Evolutionary conservation across 2,329 filamentous ascomycete genomes (phyloP), one percentile per base, ranked within the genome.

Genomic region (Sporothrix pallida): DNA sequence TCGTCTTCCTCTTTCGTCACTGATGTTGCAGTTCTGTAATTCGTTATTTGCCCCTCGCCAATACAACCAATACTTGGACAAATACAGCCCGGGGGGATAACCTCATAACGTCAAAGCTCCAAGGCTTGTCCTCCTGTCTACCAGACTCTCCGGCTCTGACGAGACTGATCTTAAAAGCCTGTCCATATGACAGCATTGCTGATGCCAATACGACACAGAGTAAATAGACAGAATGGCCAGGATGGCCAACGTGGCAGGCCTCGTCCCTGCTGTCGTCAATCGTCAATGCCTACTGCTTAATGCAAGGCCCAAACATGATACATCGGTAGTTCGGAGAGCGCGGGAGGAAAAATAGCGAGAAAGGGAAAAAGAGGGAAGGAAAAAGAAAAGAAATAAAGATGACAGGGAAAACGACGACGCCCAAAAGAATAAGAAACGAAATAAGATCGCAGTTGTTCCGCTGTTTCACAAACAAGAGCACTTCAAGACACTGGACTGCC

Each of bases 301-400:
- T 63, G 72, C 52, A 70, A 44, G 50, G 31, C n/a, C 26, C 26
- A 63, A 68, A 63, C 42, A 56, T 73, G 72, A 73, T 54, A 70
- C 72, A 37, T 63, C 56, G 72, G 65, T n/a, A 63, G 72, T 73
- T 52, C 52, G 26, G 48, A 54, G 48, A 46, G 62, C 37, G n/a
- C 20, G 54, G 31, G 15, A 46, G 8, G 54, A n/a, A 17, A 10
- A 20, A 37, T 17, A 46, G 20, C 44, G 12, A 52, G 60, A 48
- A 17, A 20, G 2, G 37, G 58, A 26, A 54, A 50, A 50, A 17
- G n/a, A 52, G 4, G 13, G 6, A 52, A 6, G 13, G n/a, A 56
- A 26, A 54, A 60, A 1, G 13, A 2, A 48, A 37, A 48, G 17
- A 31, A 62, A 62, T 31, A 46, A 63, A 20, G 44, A 67, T 31